A percentile compares a stretch with the other conserved stretches of the same genome.
These are phyloP conservation scores for Tylopilus orsonianus DNA, from an alignment of 1,284 basidiomycete species.

Conservation along the genomic window DNA sequence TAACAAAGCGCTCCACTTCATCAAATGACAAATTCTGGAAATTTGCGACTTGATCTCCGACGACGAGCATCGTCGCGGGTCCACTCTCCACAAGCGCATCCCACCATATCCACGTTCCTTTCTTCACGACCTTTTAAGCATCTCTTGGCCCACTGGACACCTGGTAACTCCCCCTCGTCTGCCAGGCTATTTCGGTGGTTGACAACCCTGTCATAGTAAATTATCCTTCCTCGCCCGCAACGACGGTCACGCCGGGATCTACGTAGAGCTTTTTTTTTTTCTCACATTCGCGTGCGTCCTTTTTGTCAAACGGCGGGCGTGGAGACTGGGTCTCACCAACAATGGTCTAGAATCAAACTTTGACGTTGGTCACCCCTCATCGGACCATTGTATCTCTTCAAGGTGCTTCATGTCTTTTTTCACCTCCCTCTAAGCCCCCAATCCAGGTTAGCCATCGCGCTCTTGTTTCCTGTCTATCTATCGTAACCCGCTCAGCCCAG, in stretches of 20 bases:
- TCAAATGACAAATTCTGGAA: slow-evolving; percentile 26
- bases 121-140: slow-evolving; percentile 15
- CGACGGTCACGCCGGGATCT: slow-evolving; percentile 8
- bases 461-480: background rate
- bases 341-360: slow-evolving; percentile 17
- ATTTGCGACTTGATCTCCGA: slow-evolving; percentile 20
- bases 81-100: slow-evolving; percentile 3
- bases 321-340: slow-evolving; percentile 13
- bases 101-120: slow-evolving; percentile 13
- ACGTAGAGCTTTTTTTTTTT: slow-evolving; percentile 6
- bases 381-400: background rate
- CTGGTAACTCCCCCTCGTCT: slow-evolving; percentile 8
- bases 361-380: slow-evolving; percentile 1
- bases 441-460: slow-evolving; percentile 7
- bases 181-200: slow-evolving; percentile 3
- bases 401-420: slow-evolving; percentile 21
- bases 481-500: background rate
- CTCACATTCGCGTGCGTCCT: slow-evolving; percentile 13
- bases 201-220: slow-evolving; percentile 21
- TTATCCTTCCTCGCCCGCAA: slow-evolving; percentile 12
- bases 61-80: slow-evolving; percentile 13
- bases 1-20: slow-evolving; percentile 15
- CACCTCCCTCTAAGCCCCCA: slow-evolving; percentile 16
- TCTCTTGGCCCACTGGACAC: background rate
- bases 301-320: slow-evolving; percentile 4